These are phyloP conservation scores for Candolleomyces aberdarensis DNA, from an alignment of 768 basidiomycete genomes.

Conservation along the genomic window DNA sequence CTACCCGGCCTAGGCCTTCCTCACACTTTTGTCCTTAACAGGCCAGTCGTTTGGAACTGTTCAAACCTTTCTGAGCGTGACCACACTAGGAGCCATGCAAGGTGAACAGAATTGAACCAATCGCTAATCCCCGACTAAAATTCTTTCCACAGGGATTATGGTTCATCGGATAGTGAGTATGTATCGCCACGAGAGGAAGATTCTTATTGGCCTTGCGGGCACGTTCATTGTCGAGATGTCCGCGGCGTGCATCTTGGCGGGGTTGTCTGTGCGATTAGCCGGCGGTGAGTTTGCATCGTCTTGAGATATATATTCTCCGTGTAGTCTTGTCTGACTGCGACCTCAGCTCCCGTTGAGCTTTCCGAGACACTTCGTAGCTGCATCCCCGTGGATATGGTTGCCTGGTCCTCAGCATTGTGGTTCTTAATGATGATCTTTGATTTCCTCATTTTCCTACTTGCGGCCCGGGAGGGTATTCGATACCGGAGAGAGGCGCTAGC, in stretches of 20 bases:
- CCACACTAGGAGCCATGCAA: constrained; percentile 1
- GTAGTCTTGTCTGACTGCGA: not conserved
- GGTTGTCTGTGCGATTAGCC: not conserved
- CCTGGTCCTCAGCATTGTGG: constrained; percentile 1
- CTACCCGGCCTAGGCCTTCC: not conserved
- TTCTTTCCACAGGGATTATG: not conserved
- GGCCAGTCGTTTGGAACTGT: not conserved
- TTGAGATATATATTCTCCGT: not conserved
- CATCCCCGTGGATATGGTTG: not conserved
- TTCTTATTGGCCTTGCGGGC: not conserved
- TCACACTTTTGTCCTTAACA: not conserved
- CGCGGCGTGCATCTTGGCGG: not conserved
- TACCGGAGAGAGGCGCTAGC: not conserved
- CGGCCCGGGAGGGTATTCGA: not conserved
- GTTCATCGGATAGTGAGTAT: constrained; percentile 9
- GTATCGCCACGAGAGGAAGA: not conserved
- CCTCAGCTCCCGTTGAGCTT: not conserved
- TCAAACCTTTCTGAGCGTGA: not conserved
- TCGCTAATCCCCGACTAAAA: not conserved
- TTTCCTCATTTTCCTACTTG: constrained; percentile 3
- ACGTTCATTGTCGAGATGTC: not conserved
- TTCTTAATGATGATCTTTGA: not conserved
- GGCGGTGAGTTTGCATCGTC: not conserved
- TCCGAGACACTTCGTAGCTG: not conserved
- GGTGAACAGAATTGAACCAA: not conserved